phyloP scores from a whole-genome alignment of 371 early-diverging fungal genomes.

The Funneliformis caledonium region DNA sequence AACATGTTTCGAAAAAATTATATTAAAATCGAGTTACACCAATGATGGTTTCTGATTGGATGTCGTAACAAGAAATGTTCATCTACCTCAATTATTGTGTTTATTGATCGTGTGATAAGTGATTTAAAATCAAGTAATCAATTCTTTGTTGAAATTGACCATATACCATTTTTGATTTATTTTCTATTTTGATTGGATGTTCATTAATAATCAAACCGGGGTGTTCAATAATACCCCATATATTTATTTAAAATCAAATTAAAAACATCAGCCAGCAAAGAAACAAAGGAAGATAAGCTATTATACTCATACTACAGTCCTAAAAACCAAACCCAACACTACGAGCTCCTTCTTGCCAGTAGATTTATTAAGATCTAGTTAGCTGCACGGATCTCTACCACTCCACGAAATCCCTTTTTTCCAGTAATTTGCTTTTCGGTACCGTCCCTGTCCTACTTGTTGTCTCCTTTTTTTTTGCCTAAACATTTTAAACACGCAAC shows the following conservation, averaged over 20 bases:
- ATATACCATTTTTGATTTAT: background rate
- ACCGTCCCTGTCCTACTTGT: constrained; percentile 38
- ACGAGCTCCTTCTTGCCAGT: constrained; percentile 25
- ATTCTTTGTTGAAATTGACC: background rate
- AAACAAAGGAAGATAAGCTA: background rate
- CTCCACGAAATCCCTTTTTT: constrained; percentile 32
- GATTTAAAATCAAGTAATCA: background rate
- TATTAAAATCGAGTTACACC: background rate
- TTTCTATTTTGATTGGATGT: no score
- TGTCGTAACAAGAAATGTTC: background rate
- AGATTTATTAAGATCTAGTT: constrained; percentile 25
- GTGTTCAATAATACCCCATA: background rate
- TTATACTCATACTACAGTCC: background rate
- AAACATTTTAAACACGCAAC: constrained; percentile 1
- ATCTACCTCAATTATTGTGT: no score
- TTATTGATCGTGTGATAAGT: no score
- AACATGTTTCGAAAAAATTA: background rate
- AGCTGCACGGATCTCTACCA: constrained; percentile 24
- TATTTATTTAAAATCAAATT: background rate
- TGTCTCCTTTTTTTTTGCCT: constrained; percentile 38
- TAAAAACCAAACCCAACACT: background rate
- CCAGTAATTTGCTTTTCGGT: constrained; percentile 33
- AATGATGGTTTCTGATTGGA: background rate
- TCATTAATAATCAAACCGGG: background rate
- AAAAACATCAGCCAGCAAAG: background rate